These are phyloP conservation scores for Arctium lappa DNA, from an alignment of 129 eudicot species.

Conservation along the genomic window DNA sequence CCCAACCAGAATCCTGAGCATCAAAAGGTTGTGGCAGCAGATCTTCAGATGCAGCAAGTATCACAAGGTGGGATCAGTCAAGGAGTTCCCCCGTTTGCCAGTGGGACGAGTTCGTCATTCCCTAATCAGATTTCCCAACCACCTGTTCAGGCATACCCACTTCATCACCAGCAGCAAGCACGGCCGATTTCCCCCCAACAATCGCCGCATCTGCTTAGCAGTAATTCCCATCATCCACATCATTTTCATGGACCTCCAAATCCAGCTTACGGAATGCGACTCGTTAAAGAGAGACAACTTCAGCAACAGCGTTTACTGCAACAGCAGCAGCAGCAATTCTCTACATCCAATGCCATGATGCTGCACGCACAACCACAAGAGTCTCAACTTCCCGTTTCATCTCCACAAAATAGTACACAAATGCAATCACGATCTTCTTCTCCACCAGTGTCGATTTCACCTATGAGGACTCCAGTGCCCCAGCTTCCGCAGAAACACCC, in stretches of 20 bases:
- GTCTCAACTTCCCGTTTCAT: conserved; percentile 60
- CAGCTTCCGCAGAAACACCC: conserved; percentile 56
- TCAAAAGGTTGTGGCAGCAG: conserved; percentile 45
- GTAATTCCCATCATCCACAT: conserved; percentile 60
- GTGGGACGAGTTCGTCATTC: conserved; percentile 46
- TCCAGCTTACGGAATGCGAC: conserved; percentile 65
- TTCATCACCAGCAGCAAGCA: conserved; percentile 57
- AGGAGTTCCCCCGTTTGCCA: conserved; percentile 43
- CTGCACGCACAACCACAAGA: conserved; percentile 54
- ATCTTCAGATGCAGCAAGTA: conserved; percentile 57
- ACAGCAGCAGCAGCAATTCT: conserved; percentile 53
- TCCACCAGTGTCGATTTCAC: conserved; percentile 54
- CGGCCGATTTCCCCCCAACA: conserved; percentile 70
- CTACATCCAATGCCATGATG: conserved; percentile 53
- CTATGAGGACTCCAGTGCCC: conserved; percentile 44
- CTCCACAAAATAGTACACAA: conserved; percentile 62
- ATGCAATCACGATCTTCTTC: conserved; percentile 51
- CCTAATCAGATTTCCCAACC: conserved; percentile 55
- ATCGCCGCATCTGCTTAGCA: conserved; percentile 46
- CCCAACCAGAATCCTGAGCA: conserved; percentile 59
- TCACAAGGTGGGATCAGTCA: conserved; percentile 55
- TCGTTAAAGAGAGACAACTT: conserved; percentile 73
- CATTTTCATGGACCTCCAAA: conserved; percentile 68
- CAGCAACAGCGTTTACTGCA: conserved; percentile 67
- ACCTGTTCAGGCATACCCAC: conserved; percentile 53